phyloP scores from a whole-genome alignment of 2,329 filamentous ascomycete genomes.

The Zarea fungicola region DNA sequence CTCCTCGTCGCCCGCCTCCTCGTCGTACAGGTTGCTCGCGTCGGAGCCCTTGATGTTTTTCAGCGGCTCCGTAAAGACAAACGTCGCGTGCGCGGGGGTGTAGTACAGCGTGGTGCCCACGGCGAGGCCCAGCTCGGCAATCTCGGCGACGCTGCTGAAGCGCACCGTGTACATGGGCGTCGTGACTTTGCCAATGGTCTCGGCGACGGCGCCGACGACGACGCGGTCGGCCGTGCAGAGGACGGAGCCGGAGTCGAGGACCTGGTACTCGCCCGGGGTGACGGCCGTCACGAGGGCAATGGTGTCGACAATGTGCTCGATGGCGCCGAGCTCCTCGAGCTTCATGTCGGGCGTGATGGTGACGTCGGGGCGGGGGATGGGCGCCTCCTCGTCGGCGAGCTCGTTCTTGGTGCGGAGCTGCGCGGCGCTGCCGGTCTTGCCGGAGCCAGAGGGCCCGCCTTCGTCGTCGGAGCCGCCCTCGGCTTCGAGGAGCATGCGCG shows the following conservation, averaged over 20 bases:
- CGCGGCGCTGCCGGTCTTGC: conserved; percentile 32
- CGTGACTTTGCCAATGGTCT: conserved; percentile 80
- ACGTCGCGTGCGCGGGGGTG: conserved; percentile 69
- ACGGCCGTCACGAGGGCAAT: conserved; percentile 74
- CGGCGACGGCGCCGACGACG: conserved; percentile 76
- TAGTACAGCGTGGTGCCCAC: conserved; percentile 72
- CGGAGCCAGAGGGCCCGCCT: conserved; percentile 44
- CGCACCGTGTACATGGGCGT: conserved; percentile 81
- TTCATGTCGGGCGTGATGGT: conserved; percentile 71
- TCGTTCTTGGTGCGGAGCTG: conserved; percentile 82
- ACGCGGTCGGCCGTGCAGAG: conserved; percentile 71
- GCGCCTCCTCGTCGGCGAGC: conserved; percentile 52
- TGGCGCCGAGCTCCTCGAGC: conserved; percentile 67
- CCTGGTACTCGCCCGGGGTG: conserved; percentile 73
- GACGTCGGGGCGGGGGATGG: conserved; percentile 69
- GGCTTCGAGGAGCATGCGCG: conserved; percentile 76
- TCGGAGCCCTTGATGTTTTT: conserved; percentile 81
- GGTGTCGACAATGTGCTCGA: conserved; percentile 75
- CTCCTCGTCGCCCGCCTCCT: conserved; percentile 81
- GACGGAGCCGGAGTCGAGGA: conserved; percentile 78
- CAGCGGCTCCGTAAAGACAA: conserved; percentile 80
- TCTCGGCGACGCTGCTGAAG: conserved; percentile 64
- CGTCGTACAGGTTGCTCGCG: conserved; percentile 90
- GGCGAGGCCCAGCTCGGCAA: conserved; percentile 61
- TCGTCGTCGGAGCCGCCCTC: conserved; percentile 79